Evolutionary conservation across 73 alveolate species (phyloP), one percentile per base, ranked within the genome.

Genomic region (Durusdinium trenchii): DNA sequence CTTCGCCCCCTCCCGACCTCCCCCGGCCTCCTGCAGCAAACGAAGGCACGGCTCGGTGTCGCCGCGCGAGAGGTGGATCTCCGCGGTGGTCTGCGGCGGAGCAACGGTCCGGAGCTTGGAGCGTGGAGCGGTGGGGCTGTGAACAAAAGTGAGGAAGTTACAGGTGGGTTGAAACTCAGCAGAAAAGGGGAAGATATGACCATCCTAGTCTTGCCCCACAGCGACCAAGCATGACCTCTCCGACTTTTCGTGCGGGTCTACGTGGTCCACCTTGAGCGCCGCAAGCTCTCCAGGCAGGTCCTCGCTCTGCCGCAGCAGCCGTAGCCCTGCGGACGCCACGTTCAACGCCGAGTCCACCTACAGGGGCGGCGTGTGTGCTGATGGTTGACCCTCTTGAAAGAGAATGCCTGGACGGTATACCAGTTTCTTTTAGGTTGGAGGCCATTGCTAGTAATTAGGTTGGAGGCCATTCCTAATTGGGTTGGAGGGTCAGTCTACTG

Each of bases 11-110:
- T n/a, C n/a, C 43, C 82, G 38, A 14, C 36, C 52, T 9, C 73
- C 32, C 71, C n/a, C 45, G 57, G 61, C 95, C 95, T 86, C 95
- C 64, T 86, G 95, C 48, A 86, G 95, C 82, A 86, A 18, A 2
- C 95, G 81, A 62, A 86, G 20, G 50, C 84, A 61, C 32, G 95
- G 95, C 83, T 86, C 95, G 32, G 95, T 86, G 82, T 86, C 95
- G 10, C 95, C 95, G 1, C 95, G 95, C 36, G 46, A 42, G 20
- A 86, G 62, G 48, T 86, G 95, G 83, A 86, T 57, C 43, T 86
- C 84, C 26, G 95, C 95, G 23, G 95, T 86, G 46, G 64, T 83
- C 95, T 86, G 85, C 23, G 12, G 69, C 69, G 12, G 69, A 16
- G n/a, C n/a, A n/a, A n/a, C n/a, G n/a, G n/a, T n/a, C n/a, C n/a